phyloP scores from a whole-genome alignment of 179 eudicot genomes.

The Spergularia azorica region DNA sequence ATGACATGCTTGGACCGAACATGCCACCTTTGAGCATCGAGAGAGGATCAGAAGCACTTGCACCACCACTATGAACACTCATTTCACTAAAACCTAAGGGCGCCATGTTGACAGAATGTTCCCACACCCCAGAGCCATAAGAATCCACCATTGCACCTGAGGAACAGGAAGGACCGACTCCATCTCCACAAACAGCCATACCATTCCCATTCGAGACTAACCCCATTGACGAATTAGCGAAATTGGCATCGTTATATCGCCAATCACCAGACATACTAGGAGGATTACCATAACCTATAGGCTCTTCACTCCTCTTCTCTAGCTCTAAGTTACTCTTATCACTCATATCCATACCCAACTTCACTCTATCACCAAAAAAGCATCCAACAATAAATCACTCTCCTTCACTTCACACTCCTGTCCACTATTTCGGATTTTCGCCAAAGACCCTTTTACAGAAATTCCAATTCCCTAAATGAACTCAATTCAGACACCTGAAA shows the following conservation, averaged over 20 bases:
- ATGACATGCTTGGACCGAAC: conserved; percentile 48
- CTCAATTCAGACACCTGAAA: conserved; percentile 34
- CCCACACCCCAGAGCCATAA: conserved; percentile 68
- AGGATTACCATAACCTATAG: conserved; percentile 39
- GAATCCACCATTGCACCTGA: conserved; percentile 62
- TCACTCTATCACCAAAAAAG: conserved; percentile 21
- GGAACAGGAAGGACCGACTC: conserved; percentile 42
- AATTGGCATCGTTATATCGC: conserved; percentile 48
- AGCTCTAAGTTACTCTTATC: conserved; percentile 50
- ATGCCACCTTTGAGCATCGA: conserved; percentile 52
- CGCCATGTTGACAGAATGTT: conserved; percentile 44
- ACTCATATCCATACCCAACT: conserved; percentile 46
- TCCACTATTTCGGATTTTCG: neutral
- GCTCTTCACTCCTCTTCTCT: conserved; percentile 56
- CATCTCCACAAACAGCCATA: conserved; percentile 41
- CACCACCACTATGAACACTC: conserved; percentile 51
- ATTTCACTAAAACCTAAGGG: conserved; percentile 54
- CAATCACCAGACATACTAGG: conserved; percentile 58
- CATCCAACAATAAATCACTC: conserved; percentile 18
- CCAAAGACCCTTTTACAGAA: conserved; percentile 25
- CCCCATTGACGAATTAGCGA: conserved; percentile 51
- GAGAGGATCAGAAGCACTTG: conserved; percentile 42
- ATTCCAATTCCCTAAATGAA: conserved; percentile 30
- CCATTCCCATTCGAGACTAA: conserved; percentile 39
- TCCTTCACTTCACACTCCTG: neutral